Conservation (phyloP, 768 basidiomycete genomes). For the Holtermanniella nyarrowii region DNA sequence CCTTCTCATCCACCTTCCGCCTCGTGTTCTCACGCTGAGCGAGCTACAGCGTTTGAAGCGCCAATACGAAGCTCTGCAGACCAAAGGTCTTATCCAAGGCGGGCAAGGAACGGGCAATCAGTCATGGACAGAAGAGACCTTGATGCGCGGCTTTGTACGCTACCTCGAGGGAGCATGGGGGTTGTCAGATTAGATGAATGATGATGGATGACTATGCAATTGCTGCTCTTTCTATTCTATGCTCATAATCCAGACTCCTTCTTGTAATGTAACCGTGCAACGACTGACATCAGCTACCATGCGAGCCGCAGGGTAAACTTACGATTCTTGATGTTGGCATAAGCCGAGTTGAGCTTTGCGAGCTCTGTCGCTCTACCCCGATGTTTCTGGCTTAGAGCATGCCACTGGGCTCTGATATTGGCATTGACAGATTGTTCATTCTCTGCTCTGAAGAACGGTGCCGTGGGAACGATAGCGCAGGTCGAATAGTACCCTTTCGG, state of each 20-base stretch:
- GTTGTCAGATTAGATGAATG: neutral
- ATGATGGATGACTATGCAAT: neutral
- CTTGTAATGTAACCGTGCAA: too few relatives aligned
- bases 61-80: conserved; percentile 82
- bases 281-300: too few relatives aligned
- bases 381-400: too few relatives aligned
- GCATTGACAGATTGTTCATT: too few relatives aligned
- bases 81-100: conserved; percentile 51
- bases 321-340: neutral
- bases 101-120: conserved; percentile 29
- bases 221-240: too few relatives aligned
- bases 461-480: too few relatives aligned
- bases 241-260: too few relatives aligned
- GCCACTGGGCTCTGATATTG: too few relatives aligned
- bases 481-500: too few relatives aligned
- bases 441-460: too few relatives aligned
- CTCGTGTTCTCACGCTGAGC: conserved; percentile 64
- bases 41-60: conserved; percentile 82
- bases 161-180: conserved; percentile 41
- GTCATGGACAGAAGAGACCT: conserved; percentile 30
- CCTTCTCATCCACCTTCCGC: conserved; percentile 54
- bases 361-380: too few relatives aligned
- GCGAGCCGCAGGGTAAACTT: neutral
- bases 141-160: conserved; percentile 40
- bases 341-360: neutral